These are phyloP conservation scores for Talaromyces sp. DNA, from an alignment of 2,329 filamentous ascomycete species.

Conservation along the genomic window DNA sequence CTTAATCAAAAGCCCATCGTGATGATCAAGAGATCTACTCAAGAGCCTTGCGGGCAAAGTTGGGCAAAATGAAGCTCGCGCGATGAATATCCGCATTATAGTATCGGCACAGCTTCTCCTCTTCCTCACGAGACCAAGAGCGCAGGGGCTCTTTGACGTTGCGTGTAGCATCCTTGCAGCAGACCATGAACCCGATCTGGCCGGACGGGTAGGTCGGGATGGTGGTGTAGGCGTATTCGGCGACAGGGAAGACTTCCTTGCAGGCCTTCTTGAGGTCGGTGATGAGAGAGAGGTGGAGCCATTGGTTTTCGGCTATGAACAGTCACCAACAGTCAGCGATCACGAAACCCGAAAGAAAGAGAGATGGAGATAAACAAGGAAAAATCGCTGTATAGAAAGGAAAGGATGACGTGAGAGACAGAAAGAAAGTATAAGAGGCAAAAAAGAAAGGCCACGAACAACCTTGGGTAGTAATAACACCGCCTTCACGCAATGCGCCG, in stretches of 20 bases:
- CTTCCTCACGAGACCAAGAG: slow-evolving; percentile 77
- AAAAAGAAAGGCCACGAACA: slow-evolving; percentile 78
- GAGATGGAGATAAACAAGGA: not conserved
- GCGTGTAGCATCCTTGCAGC: slow-evolving; percentile 84
- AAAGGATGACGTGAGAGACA: slow-evolving; percentile 18
- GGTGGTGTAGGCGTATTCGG: slow-evolving; percentile 96
- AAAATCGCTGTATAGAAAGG: not conserved
- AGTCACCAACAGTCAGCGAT: not conserved
- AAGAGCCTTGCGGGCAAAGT: slow-evolving; percentile 77
- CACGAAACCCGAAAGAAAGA: not conserved
- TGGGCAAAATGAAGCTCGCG: slow-evolving; percentile 88
- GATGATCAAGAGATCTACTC: slow-evolving; percentile 13
- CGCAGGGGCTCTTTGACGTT: slow-evolving; percentile 83
- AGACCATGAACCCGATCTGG: slow-evolving; percentile 99
- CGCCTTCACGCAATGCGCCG: slow-evolving; percentile 85
- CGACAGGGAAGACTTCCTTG: slow-evolving; percentile 93
- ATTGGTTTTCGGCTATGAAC: slow-evolving; percentile 87
- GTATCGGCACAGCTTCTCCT: slow-evolving; percentile 90
- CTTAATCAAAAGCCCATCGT: not conserved
- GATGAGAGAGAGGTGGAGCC: slow-evolving; percentile 94
- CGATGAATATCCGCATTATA: slow-evolving; percentile 97
- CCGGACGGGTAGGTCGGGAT: slow-evolving; percentile 98
- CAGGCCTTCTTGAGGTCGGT: slow-evolving; percentile 93
- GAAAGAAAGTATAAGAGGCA: slow-evolving; percentile 19
- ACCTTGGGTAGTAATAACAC: slow-evolving; percentile 99